These are phyloP conservation scores for Colletotrichum scovillei DNA, from an alignment of 2,329 filamentous ascomycete genomes.

Conservation along the genomic window DNA sequence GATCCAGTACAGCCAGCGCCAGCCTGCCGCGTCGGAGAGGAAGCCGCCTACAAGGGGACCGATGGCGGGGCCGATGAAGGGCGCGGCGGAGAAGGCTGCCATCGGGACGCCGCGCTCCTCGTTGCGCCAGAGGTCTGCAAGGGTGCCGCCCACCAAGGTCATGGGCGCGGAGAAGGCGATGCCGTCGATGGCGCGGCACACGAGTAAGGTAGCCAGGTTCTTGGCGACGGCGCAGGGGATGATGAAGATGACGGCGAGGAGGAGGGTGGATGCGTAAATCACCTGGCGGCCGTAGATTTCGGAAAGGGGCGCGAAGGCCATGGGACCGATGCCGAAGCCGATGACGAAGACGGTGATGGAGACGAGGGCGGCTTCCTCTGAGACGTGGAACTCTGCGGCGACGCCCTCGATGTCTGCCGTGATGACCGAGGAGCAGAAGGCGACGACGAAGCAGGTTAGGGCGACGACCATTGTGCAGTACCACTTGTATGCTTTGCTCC, in stretches of 20 bases:
- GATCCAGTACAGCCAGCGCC: slow-evolving; percentile 91
- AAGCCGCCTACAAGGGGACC: slow-evolving; percentile 83
- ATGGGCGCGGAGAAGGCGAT: slow-evolving; percentile 89
- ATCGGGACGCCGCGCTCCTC: slow-evolving; percentile 89
- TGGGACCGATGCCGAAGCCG: slow-evolving; percentile 84
- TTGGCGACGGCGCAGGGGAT: slow-evolving; percentile 82
- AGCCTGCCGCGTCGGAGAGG: slow-evolving; percentile 75
- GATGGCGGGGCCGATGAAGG: slow-evolving; percentile 84
- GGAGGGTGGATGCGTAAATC: slow-evolving; percentile 76
- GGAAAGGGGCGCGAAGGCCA: slow-evolving; percentile 82
- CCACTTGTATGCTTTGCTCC: slow-evolving; percentile 83
- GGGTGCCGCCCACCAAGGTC: slow-evolving; percentile 84
- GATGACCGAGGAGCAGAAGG: slow-evolving; percentile 78
- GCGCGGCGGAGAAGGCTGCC: slow-evolving; percentile 86
- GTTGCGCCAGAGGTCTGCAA: slow-evolving; percentile 86
- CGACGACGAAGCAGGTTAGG: slow-evolving; percentile 78
- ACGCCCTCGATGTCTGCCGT: slow-evolving; percentile 80
- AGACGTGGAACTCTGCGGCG: slow-evolving; percentile 72
- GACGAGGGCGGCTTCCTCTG: slow-evolving; percentile 77
- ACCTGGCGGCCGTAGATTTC: slow-evolving; percentile 79
- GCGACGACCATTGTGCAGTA: slow-evolving; percentile 89
- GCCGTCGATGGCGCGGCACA: slow-evolving; percentile 82
- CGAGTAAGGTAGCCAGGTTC: slow-evolving; percentile 81
- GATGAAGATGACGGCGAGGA: slow-evolving; percentile 80
- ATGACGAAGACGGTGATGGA: slow-evolving; percentile 82